Base-by-base conservation (phyloP, 768 basidiomycete genomes). In the Candolleomyces efflorescens region DNA sequence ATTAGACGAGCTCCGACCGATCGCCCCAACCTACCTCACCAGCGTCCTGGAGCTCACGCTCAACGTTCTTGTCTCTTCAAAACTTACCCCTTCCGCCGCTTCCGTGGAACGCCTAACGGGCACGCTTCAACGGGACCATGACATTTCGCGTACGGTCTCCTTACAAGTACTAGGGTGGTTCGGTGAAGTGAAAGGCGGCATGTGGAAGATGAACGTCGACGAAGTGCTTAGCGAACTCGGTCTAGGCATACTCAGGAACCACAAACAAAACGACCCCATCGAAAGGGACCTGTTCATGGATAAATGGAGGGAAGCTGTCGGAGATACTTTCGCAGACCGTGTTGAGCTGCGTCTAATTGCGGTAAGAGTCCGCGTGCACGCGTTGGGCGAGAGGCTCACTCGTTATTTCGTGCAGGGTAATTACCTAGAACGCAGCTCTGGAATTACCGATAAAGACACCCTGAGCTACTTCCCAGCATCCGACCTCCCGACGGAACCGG, bases 91-190 rank as follows among this genome's bases (percentile, higher is more conserved):
- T 62, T 71, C 77, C 2, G 74, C 78, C 3, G 85, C 79, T 0
- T 74, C 83, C 0, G 76, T 85, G n/a, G 79, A 84, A 45, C 76
- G 78, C n/a, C 71, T 96, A 44, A 67, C 79, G 6, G 73, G 79
- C 10, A 73, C 82, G 0, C 78, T 98, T 12, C 81, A 83, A 17
- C 79, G 87, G 44, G 88, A 90, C 3, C 86, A 93, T 65, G 90
- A 91, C 18, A 72, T 95, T 15, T 77, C 82, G 7, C 71, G 81
- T 6, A 67, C 74, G 2, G 80, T 94, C 26, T 79, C 84, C 7
- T 71, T 67, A 6, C 91, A 93, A 66, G 78, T 94, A 24, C 83
- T 97, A 76, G 67, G 72, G 0, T 95, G 95, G 87, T 98, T 96
- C 63, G 94, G 93, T 15, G 73, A 76, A 3, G 69, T 87, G 15